Evolutionary conservation across 495 filamentous ascomycete species (phyloP).

Genomic region (Bryoglossum gracile): DNA sequence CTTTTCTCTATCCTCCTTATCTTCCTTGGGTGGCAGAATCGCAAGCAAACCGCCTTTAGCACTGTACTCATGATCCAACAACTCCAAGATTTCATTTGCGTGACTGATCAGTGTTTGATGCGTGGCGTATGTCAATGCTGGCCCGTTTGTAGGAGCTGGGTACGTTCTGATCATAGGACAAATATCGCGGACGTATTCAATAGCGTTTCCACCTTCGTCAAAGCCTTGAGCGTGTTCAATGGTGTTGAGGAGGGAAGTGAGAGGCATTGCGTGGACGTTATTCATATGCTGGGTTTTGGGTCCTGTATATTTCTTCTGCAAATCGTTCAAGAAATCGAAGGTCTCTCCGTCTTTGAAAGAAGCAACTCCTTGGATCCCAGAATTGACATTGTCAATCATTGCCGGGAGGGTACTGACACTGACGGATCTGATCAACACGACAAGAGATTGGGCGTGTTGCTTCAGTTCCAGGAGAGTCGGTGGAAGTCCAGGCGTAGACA

Average conservation of each 20-base stretch:
- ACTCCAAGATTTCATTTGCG: conserved; percentile 45
- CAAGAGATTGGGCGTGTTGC: conserved; percentile 47
- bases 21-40: conserved; percentile 35
- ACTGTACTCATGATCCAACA: conserved; percentile 46
- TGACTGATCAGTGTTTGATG: conserved; percentile 43
- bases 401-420: conserved; percentile 22
- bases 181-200: conserved; percentile 12
- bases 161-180: conserved; percentile 17
- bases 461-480: conserved; percentile 47
- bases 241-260: conserved; percentile 39
- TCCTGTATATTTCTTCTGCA: conserved; percentile 36
- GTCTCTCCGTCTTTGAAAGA: conserved; percentile 27
- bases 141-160: conserved; percentile 4
- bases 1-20: conserved; percentile 21
- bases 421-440: conserved; percentile 39
- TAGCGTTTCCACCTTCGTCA: neutral
- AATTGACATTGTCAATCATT: conserved; percentile 24
- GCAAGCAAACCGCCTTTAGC: conserved; percentile 42
- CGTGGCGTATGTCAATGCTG: conserved; percentile 32
- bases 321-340: conserved; percentile 43
- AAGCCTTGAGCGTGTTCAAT: conserved; percentile 7
- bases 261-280: conserved; percentile 33
- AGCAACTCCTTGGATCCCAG: neutral
- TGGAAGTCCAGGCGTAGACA: conserved; percentile 36
- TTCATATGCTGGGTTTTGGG: conserved; percentile 27